A percentile compares a stretch with the other conserved stretches of the same genome.
Evolutionary conservation across 2,329 filamentous ascomycete genomes (phyloP).

Genomic region (Fusarium denticulatum): DNA sequence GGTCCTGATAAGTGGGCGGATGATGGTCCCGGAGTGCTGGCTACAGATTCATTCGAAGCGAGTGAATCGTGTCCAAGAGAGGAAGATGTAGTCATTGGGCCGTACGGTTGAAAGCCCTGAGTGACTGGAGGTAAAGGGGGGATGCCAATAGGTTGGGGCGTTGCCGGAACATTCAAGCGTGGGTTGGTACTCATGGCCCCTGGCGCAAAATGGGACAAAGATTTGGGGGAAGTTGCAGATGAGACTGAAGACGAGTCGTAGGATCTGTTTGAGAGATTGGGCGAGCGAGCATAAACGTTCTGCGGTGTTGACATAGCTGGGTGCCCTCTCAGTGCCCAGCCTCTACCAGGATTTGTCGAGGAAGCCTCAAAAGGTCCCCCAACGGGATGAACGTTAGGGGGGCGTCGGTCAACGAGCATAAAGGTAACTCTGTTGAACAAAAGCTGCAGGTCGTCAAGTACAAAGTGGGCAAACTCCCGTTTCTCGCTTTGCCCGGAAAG

Average conservation of each 20-base stretch:
- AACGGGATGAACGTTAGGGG: conserved; percentile 26
- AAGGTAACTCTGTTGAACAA: conserved; percentile 36
- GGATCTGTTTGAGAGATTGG: conserved; percentile 68
- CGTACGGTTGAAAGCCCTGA: conserved; percentile 63
- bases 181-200: conserved; percentile 63
- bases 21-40: conserved; percentile 61
- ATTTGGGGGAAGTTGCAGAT: conserved; percentile 68
- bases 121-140: conserved; percentile 60
- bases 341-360: conserved; percentile 22
- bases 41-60: conserved; percentile 66
- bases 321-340: conserved; percentile 26
- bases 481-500: conserved; percentile 22
- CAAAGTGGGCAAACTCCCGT: conserved; percentile 23
- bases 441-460: conserved; percentile 34
- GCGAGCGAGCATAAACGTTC: conserved; percentile 68
- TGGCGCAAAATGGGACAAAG: conserved; percentile 61
- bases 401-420: conserved; percentile 40
- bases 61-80: conserved; percentile 69
- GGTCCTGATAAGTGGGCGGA: conserved; percentile 52
- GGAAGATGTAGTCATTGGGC: conserved; percentile 59
- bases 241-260: conserved; percentile 73
- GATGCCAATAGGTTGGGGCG: conserved; percentile 64
- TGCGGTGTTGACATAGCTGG: conserved; percentile 63
- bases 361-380: conserved; percentile 33
- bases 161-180: conserved; percentile 59